phyloP scores from a whole-genome alignment of 2,329 filamentous ascomycete genomes.

The Fusarium pseudoanthophilum region DNA sequence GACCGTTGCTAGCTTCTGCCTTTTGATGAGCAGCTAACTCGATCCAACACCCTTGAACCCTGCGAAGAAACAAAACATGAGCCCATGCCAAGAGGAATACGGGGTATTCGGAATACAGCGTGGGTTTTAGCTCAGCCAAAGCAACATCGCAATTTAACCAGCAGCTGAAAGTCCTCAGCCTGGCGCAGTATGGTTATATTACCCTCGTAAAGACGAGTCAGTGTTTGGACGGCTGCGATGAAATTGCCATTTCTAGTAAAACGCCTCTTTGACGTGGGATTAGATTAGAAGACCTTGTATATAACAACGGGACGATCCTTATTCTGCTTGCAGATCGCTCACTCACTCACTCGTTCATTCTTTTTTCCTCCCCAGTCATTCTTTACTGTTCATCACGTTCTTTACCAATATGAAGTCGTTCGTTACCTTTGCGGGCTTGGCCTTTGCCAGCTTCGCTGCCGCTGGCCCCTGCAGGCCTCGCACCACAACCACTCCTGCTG shows the following conservation, averaged over 20 bases:
- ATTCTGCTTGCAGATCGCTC: too few relatives aligned
- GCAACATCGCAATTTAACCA: background rate
- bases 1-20: background rate
- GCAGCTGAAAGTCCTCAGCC: background rate
- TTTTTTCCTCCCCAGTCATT: background rate
- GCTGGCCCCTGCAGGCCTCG: slow-evolving; percentile 3
- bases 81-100: background rate
- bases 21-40: background rate
- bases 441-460: background rate
- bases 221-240: background rate
- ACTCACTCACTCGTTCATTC: too few relatives aligned
- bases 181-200: background rate
- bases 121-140: background rate
- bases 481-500: background rate
- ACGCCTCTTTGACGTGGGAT: background rate
- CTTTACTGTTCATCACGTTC: background rate
- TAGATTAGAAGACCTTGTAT: background rate
- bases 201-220: background rate
- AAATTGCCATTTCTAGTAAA: background rate
- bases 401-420: background rate
- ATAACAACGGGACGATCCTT: background rate
- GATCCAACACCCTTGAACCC: background rate
- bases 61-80: background rate
- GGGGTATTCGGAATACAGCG: background rate
- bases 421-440: slow-evolving; percentile 2